phyloP scores from a whole-genome alignment of 1,284 basidiomycete species.

The Ustilago trichophora region DNA sequence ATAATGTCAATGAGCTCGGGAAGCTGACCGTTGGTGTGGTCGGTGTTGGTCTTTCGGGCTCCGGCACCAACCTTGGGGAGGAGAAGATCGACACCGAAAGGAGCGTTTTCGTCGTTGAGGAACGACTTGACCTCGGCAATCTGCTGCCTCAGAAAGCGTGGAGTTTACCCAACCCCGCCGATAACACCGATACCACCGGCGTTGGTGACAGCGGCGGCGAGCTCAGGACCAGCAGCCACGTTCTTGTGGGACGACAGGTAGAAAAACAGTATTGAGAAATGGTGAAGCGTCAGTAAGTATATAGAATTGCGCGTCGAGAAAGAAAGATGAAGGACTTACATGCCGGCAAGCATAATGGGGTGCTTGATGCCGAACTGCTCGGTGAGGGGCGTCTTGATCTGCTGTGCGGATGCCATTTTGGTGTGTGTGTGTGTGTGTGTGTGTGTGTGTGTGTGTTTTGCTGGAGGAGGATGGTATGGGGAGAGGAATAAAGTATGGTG shows the following conservation, averaged over 20 bases:
- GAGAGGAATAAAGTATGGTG: conserved; percentile 3
- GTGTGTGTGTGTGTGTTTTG: neutral
- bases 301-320: no score
- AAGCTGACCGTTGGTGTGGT: conserved; percentile 57
- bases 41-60: conserved; percentile 62
- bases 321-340: conserved; percentile 41
- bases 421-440: no score
- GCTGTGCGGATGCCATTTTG: conserved; percentile 52
- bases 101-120: conserved; percentile 59
- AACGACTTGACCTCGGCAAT: conserved; percentile 47
- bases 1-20: conserved; percentile 58
- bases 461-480: neutral
- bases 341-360: conserved; percentile 83
- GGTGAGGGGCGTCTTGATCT: conserved; percentile 55
- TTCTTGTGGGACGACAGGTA: conserved; percentile 38
- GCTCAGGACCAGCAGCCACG: conserved; percentile 58
- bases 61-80: conserved; percentile 59
- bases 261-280: no score
- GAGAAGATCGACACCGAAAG: conserved; percentile 61
- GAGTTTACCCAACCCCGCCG: conserved; percentile 60
- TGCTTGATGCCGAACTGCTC: conserved; percentile 77
- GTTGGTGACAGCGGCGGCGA: conserved; percentile 60
- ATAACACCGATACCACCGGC: conserved; percentile 60
- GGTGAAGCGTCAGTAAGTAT: no score
- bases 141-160: conserved; percentile 30